Evolutionary conservation across 441 rosid genomes (phyloP), one percentile per base, ranked within the genome.

Genomic region (Gossypium laxum): DNA sequence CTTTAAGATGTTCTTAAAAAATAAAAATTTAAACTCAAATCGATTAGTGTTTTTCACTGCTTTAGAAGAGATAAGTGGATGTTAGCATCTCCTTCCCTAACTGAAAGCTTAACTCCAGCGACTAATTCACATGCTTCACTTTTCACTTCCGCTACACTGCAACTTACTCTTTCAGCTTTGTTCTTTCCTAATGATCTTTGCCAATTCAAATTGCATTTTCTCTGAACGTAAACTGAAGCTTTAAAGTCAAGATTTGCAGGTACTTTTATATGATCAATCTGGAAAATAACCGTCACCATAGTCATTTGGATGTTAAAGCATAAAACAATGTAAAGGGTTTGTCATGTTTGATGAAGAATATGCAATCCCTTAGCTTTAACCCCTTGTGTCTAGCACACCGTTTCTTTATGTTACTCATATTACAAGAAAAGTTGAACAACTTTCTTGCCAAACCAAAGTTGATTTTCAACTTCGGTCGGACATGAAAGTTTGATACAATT

Each of bases 111-210:
- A 5, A 71, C 68, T 69, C 96, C 90, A 47, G 69, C 84, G 14
- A 91, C 96, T 3, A 93, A 74, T 79, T 89, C 97, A 19, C 96
- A 93, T 10, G 89, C 78, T 78, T 93, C 94, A 47, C 81, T 77
- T 66, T 85, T 91, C n/a, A 82, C 80, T 61, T 77, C 74, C 75
- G 80, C 76, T 48, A 70, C 52, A 48, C 82, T 78, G 59, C 82
- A 76, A 38, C 63, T 72, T 65, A 77, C 77, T 69, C 71, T 75
- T 67, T 22, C 21, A 34, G 67, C 8, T 15, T 71, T 47, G 2
- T 30, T 69, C 67, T 66, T 58, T 19, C 14, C 41, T n/a, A 6
- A 4, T 30, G 77, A 69, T 73, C 76, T 78, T 76, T 11, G 58
- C 71, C 48, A 18, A 76, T 69, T 52, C 30, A 55, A 51, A 58